Evolutionary conservation across 1,139 yeast genomes (phyloP).

Genomic region (Wickerhamomyces sp.): DNA sequence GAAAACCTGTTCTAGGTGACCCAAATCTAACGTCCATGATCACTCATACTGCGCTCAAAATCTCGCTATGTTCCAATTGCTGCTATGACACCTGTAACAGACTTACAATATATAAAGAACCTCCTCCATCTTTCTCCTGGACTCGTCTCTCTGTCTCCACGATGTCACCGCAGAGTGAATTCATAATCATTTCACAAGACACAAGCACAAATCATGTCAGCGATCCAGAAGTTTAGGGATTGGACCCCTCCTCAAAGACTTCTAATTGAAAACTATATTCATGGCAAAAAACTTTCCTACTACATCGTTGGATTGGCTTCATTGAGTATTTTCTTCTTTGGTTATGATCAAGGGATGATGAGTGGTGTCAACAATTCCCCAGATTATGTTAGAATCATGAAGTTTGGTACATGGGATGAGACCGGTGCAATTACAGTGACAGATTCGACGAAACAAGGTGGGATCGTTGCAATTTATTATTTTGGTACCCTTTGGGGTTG

Average conservation of each 20-base stretch:
- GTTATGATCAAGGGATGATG: constrained; percentile 1
- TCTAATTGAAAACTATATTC: not conserved
- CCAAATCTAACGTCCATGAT: too few relatives aligned
- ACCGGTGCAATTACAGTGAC: constrained; percentile 1
- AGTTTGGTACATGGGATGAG: constrained; percentile 2
- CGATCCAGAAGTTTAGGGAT: not conserved
- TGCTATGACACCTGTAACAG: too few relatives aligned
- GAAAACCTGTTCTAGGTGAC: too few relatives aligned
- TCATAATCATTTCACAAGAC: too few relatives aligned
- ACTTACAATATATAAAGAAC: too few relatives aligned
- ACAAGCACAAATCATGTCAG: not conserved
- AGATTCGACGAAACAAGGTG: constrained; percentile 3
- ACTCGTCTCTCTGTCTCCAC: not conserved
- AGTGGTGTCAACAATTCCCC: constrained; percentile 3
- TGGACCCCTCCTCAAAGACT: not conserved
- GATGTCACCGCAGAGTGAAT: not conserved
- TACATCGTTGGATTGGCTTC: not conserved
- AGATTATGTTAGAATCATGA: constrained; percentile 3
- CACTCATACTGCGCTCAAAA: too few relatives aligned
- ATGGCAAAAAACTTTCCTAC: constrained; percentile 1
- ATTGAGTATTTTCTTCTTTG: not conserved
- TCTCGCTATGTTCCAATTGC: too few relatives aligned
- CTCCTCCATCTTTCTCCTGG: not conserved
- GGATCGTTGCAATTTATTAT: constrained; percentile 2
- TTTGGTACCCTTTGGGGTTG: constrained; percentile 3